These are phyloP conservation scores for Colletotrichum euphorbiae DNA, from an alignment of 2,329 filamentous ascomycete genomes.

Conservation along the genomic window DNA sequence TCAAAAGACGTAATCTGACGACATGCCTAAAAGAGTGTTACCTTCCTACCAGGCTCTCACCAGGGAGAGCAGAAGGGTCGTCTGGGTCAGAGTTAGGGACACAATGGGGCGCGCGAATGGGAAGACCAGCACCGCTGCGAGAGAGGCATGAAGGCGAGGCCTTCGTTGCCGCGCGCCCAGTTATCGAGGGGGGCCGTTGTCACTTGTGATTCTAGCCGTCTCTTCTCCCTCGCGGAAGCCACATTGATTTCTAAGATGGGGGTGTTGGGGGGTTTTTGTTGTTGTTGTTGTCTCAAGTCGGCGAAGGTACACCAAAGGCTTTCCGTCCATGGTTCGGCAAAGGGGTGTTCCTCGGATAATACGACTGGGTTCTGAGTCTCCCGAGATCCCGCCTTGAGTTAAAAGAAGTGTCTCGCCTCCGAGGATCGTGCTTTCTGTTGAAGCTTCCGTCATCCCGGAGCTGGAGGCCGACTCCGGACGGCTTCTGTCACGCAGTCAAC, in stretches of 20 bases:
- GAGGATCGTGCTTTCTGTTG: neutral
- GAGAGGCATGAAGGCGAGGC: neutral
- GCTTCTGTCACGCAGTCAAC: neutral
- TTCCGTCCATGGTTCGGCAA: neutral
- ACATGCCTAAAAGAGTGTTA: neutral
- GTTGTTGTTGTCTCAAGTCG: neutral
- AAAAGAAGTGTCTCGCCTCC: neutral
- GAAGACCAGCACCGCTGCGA: neutral
- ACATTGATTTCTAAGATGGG: neutral
- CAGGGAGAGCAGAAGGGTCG: neutral
- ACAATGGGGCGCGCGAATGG: neutral
- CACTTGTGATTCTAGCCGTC: neutral
- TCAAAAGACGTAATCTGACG: neutral
- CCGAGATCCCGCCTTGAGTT: conserved; percentile 4
- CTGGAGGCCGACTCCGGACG: neutral
- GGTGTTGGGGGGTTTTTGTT: no score
- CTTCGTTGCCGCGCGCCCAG: neutral
- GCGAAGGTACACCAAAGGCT: neutral
- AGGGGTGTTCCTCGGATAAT: neutral
- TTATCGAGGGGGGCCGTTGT: neutral
- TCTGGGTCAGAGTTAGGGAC: no score
- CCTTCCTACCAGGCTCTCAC: neutral
- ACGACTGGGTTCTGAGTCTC: neutral
- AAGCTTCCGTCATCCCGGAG: neutral
- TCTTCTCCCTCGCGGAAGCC: neutral